phyloP scores from a whole-genome alignment of 495 filamentous ascomycete genomes.

The Beverwykella pulmonaria region DNA sequence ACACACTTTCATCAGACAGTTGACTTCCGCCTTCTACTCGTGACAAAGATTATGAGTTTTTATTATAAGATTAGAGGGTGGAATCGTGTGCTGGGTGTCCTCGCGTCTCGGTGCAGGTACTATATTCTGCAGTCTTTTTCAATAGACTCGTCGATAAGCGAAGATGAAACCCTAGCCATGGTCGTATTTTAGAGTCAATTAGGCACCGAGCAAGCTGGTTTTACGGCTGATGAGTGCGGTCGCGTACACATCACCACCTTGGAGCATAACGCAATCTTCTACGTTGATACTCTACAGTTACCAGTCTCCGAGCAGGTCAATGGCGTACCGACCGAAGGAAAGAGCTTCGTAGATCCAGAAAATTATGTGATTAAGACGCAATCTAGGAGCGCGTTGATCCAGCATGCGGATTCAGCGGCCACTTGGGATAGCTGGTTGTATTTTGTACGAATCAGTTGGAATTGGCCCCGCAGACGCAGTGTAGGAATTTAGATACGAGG shows the following conservation, averaged over 20 bases:
- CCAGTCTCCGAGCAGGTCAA: constrained; percentile 34
- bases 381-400: constrained; percentile 39
- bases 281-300: constrained; percentile 35
- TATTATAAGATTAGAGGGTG: constrained; percentile 30
- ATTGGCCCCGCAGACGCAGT: constrained; percentile 33
- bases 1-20: no score
- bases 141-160: constrained; percentile 20
- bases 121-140: constrained; percentile 35
- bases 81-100: constrained; percentile 41
- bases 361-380: constrained; percentile 40
- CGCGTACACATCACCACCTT: constrained; percentile 36
- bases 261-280: constrained; percentile 43
- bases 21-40: no score
- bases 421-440: constrained; percentile 40
- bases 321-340: constrained; percentile 28
- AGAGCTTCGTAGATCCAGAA: constrained; percentile 31
- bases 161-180: constrained; percentile 35
- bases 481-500: constrained; percentile 39
- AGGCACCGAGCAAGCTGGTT: constrained; percentile 38
- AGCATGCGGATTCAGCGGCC: constrained; percentile 40
- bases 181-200: constrained; percentile 36
- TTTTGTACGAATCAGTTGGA: constrained; percentile 41
- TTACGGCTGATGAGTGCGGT: constrained; percentile 40
- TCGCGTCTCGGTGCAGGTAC: constrained; percentile 38
- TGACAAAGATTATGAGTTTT: constrained; percentile 44